Percentiles rank a stretch among this genome's conserved stretches.
Evolutionary conservation across 345 rosid genomes (phyloP).

Genomic region (Citrus cavaleriei): DNA sequence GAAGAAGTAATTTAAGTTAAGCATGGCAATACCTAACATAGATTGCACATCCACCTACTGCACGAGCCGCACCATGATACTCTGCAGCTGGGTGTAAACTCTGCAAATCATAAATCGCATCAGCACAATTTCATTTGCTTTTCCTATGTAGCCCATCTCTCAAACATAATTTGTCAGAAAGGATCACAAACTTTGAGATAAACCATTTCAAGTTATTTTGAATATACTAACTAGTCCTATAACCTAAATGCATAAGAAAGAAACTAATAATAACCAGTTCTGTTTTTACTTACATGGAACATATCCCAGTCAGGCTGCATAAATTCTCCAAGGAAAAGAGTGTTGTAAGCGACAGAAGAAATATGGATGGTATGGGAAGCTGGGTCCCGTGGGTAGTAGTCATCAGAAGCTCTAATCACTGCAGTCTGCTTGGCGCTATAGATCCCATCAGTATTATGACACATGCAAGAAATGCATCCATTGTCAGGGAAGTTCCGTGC

Average conservation of each 20-base stretch:
- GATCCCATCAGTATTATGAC: conserved; percentile 90
- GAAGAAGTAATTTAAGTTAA: background rate
- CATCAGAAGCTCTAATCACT: conserved; percentile 93
- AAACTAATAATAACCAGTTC: background rate
- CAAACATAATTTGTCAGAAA: background rate
- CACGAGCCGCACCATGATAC: conserved; percentile 95
- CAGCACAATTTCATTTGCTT: background rate
- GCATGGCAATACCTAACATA: conserved; percentile 71
- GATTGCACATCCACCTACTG: conserved; percentile 93
- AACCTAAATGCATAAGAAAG: background rate
- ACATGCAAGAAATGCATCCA: conserved; percentile 96
- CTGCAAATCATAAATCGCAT: conserved; percentile 39
- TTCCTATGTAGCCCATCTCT: background rate
- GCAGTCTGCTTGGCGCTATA: conserved; percentile 95
- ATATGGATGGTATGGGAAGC: conserved; percentile 97
- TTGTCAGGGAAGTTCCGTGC: conserved; percentile 78
- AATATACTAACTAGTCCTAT: background rate
- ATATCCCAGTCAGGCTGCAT: conserved; percentile 99
- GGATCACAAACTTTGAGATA: background rate
- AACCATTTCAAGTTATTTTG: background rate
- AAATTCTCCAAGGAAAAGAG: conserved; percentile 92
- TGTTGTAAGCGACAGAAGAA: conserved; percentile 87
- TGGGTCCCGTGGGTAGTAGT: conserved; percentile 87
- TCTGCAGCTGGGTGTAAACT: conserved; percentile 95
- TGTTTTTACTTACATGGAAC: conserved; percentile 81